These are phyloP conservation scores for Carex littledalei DNA, from an alignment of 176 grass and related monocot genomes.

Conservation along the genomic window DNA sequence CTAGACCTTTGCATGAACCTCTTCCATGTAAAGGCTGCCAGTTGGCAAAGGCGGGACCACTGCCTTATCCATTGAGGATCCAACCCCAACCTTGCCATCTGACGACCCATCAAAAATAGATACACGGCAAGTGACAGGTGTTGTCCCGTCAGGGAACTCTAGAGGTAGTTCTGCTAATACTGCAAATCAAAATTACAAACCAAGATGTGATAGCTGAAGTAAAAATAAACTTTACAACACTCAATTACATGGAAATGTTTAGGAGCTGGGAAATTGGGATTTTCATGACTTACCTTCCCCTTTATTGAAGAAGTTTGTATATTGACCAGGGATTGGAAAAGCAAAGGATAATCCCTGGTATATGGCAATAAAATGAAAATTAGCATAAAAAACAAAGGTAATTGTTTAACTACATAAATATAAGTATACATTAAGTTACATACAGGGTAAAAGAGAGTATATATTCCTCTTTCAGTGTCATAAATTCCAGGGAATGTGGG, in stretches of 20 bases:
- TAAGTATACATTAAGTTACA: background rate
- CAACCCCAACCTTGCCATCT: slow-evolving; percentile 87
- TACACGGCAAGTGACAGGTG: slow-evolving; percentile 86
- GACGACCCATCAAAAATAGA: slow-evolving; percentile 83
- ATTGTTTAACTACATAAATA: slow-evolving; percentile 1
- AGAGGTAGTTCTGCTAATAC: slow-evolving; percentile 76
- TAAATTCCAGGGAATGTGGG: slow-evolving; percentile 93
- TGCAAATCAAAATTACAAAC: slow-evolving; percentile 37
- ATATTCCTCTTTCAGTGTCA: slow-evolving; percentile 89
- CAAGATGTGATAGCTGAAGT: background rate
- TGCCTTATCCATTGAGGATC: slow-evolving; percentile 79
- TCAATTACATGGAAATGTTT: slow-evolving; percentile 2
- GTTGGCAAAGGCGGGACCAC: slow-evolving; percentile 61
- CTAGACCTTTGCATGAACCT: slow-evolving; percentile 76
- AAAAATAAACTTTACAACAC: background rate
- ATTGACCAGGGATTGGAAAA: slow-evolving; percentile 87
- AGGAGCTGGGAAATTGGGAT: slow-evolving; percentile 8
- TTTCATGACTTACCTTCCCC: slow-evolving; percentile 61
- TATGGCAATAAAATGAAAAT: background rate
- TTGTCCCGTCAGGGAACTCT: slow-evolving; percentile 96
- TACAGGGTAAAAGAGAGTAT: slow-evolving; percentile 99
- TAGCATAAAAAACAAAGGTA: slow-evolving; percentile 7
- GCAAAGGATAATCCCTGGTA: slow-evolving; percentile 85
- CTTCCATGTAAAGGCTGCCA: slow-evolving; percentile 97
- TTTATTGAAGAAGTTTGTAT: slow-evolving; percentile 67